phyloP scores from a whole-genome alignment of 192 early-diverging fungal species.

The Coemansia sp. region DNA sequence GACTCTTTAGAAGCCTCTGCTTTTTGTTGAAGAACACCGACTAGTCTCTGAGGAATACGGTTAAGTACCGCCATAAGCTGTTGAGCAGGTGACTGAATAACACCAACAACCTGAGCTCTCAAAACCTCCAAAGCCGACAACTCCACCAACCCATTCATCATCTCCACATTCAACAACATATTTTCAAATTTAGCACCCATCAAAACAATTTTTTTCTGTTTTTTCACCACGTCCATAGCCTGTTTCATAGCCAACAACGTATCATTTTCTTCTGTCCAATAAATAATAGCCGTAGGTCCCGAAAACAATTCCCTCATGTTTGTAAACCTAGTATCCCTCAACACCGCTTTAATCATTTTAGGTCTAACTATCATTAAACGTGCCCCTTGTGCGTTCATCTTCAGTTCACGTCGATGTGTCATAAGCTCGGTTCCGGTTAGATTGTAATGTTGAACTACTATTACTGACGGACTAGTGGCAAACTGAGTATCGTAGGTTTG shows the following conservation, averaged over 20 bases:
- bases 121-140: slow-evolving; percentile 40
- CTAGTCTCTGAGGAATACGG: slow-evolving; percentile 49
- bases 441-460: slow-evolving; percentile 54
- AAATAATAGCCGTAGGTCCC: slow-evolving; percentile 48
- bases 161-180: slow-evolving; percentile 36
- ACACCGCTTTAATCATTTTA: slow-evolving; percentile 48
- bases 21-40: slow-evolving; percentile 43
- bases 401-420: slow-evolving; percentile 29
- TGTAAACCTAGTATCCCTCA: slow-evolving; percentile 39
- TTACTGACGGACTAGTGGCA: slow-evolving; percentile 16
- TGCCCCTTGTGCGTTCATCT: slow-evolving; percentile 29
- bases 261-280: slow-evolving; percentile 18
- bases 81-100: slow-evolving; percentile 38
- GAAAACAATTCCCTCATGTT: slow-evolving; percentile 46
- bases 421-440: slow-evolving; percentile 40
- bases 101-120: slow-evolving; percentile 48
- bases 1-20: slow-evolving; percentile 22
- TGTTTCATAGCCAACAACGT: slow-evolving; percentile 11
- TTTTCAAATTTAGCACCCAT: slow-evolving; percentile 47
- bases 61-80: slow-evolving; percentile 27
- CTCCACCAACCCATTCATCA: slow-evolving; percentile 41
- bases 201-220: slow-evolving; percentile 42
- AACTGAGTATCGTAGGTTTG: slow-evolving; percentile 48
- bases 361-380: slow-evolving; percentile 44
- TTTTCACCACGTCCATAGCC: slow-evolving; percentile 27